Evolutionary conservation across 179 eudicot species (phyloP).

Genomic region (Beta corolliflora): DNA sequence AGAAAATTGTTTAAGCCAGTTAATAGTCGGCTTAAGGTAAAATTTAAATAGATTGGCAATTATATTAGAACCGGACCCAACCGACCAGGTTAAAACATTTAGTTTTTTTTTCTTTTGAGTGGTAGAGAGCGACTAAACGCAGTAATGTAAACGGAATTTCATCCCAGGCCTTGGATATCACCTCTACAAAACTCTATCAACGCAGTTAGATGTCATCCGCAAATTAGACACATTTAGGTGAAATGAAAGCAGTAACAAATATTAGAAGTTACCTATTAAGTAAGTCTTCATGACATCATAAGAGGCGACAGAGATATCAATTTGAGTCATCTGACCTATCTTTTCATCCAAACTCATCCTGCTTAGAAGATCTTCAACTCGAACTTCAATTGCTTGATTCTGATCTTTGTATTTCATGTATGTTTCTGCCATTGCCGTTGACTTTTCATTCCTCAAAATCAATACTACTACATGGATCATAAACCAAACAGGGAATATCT

Average conservation of each 20-base stretch:
- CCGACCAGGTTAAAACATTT: no score
- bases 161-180: no score
- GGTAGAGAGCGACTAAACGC: no score
- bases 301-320: conserved; percentile 55
- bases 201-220: no score
- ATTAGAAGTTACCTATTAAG: conserved; percentile 44
- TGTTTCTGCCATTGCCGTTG: conserved; percentile 31
- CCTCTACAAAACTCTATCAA: no score
- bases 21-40: no score
- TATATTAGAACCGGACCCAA: no score
- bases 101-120: no score
- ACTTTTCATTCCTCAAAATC: conserved; percentile 14
- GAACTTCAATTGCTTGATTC: conserved; percentile 46
- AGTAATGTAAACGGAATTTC: no score
- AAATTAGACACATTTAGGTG: neutral
- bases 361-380: conserved; percentile 57
- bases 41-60: no score
- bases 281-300: conserved; percentile 48
- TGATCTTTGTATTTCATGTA: conserved; percentile 58
- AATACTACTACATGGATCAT: neutral
- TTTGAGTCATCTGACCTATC: conserved; percentile 85
- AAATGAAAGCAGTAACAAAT: neutral
- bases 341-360: conserved; percentile 74
- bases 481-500: neutral
- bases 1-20: no score